Conservation (phyloP, 2,329 filamentous ascomycete species). For the Clonostachys chloroleuca region DNA sequence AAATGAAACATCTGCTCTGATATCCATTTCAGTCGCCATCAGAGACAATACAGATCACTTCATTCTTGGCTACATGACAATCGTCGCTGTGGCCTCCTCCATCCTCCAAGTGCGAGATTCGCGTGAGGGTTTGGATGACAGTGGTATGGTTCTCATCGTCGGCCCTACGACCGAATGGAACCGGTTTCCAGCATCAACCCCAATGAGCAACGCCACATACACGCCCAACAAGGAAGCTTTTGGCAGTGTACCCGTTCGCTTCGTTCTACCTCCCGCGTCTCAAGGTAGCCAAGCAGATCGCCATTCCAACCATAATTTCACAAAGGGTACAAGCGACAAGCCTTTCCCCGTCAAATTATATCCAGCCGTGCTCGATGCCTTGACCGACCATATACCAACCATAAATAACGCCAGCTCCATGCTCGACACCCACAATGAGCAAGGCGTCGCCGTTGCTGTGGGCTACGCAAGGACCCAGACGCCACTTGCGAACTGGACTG, state of each 20-base stretch:
- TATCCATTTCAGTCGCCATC: conserved; percentile 80
- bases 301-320: conserved; percentile 51
- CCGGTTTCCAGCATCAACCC: conserved; percentile 42
- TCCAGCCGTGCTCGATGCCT: conserved; percentile 57
- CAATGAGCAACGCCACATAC: conserved; percentile 42
- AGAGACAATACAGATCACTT: conserved; percentile 56
- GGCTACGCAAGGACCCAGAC: conserved; percentile 71
- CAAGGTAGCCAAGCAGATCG: conserved; percentile 26
- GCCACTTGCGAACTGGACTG: conserved; percentile 71
- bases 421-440: conserved; percentile 70
- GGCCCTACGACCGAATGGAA: conserved; percentile 66
- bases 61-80: conserved; percentile 78
- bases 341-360: conserved; percentile 59
- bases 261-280: conserved; percentile 53
- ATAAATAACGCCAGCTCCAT: conserved; percentile 66
- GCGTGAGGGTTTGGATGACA: conserved; percentile 64
- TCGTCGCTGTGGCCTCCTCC: conserved; percentile 65
- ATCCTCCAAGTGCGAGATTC: conserved; percentile 60
- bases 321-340: conserved; percentile 26
- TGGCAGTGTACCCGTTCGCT: conserved; percentile 43
- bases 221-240: conserved; percentile 30
- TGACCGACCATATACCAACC: conserved; percentile 41
- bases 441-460: conserved; percentile 66
- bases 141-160: conserved; percentile 66
- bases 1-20: conserved; percentile 68